A percentile compares a stretch with the other conserved stretches of the same genome.
Conservation (phyloP, 2,329 filamentous ascomycete genomes). For the Botrytis fabae region DNA sequence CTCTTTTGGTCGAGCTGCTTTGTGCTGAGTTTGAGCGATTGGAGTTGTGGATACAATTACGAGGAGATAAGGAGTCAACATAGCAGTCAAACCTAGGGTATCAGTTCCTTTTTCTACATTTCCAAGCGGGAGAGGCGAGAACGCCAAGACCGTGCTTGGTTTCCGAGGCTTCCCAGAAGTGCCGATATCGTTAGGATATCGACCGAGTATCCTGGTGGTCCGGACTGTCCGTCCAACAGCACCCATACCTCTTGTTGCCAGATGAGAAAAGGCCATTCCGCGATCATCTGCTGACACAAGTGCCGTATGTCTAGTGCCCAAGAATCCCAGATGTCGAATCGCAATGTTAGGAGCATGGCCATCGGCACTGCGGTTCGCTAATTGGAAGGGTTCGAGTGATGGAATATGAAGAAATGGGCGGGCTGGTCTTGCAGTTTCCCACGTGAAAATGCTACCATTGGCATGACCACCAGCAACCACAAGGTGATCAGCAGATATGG, state of each 20-base stretch:
- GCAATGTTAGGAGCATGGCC: conserved; percentile 78
- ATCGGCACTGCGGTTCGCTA: conserved; percentile 68
- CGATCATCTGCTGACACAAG: conserved; percentile 91
- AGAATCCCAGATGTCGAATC: conserved; percentile 88
- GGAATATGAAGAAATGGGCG: conserved; percentile 87
- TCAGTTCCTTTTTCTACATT: conserved; percentile 90
- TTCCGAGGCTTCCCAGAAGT: conserved; percentile 69
- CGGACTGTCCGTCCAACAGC: conserved; percentile 82
- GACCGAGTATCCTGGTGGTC: conserved; percentile 84
- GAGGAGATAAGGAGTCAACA: conserved; percentile 91
- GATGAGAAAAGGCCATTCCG: conserved; percentile 97
- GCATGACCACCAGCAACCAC: conserved; percentile 89
- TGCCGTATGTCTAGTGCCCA: conserved; percentile 90
- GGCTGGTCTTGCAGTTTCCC: conserved; percentile 83
- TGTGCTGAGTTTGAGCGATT: conserved; percentile 93
- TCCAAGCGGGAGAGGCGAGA: conserved; percentile 86
- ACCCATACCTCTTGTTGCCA: conserved; percentile 88
- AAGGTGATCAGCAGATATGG: conserved; percentile 90
- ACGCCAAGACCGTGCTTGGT: conserved; percentile 91
- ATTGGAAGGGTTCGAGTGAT: conserved; percentile 66
- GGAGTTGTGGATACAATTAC: conserved; percentile 98
- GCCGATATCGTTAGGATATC: conserved; percentile 74
- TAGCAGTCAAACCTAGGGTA: conserved; percentile 84
- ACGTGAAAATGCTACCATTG: conserved; percentile 91
- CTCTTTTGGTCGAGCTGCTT: conserved; percentile 87